Conservation (phyloP, 2,329 filamentous ascomycete genomes). For the Emergomyces orientalis region DNA sequence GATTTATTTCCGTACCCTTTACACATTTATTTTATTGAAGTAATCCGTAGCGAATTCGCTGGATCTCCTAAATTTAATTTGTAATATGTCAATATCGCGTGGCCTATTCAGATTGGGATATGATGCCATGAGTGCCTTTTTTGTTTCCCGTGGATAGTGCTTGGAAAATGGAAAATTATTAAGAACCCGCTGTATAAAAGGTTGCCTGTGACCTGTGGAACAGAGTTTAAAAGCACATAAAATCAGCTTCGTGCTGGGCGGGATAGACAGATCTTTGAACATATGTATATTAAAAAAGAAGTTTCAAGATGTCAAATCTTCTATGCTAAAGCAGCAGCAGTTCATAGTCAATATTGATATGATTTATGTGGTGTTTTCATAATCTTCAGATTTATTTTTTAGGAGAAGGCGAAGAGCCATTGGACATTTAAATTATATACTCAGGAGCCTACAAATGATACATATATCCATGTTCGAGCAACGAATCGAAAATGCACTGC, state of each 20-base stretch:
- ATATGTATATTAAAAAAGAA: background rate
- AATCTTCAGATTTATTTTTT: background rate
- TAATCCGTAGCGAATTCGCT: too few species aligned
- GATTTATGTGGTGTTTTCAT: background rate
- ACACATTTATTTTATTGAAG: background rate
- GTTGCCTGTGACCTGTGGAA: background rate
- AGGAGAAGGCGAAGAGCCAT: too few species aligned
- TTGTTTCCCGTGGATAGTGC: too few species aligned
- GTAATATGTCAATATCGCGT: too few species aligned
- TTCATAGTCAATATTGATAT: background rate
- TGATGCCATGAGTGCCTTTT: too few species aligned
- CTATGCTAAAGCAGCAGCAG: background rate
- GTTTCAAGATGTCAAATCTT: background rate
- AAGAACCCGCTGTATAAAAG: background rate
- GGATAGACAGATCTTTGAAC: background rate
- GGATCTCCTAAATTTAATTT: too few species aligned
- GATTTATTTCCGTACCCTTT: background rate
- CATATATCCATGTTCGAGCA: background rate
- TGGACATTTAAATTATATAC: too few species aligned
- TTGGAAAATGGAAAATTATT: background rate
- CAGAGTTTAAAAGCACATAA: background rate
- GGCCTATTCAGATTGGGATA: too few species aligned
- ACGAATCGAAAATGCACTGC: background rate
- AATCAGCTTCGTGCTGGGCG: background rate
- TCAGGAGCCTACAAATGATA: too few species aligned